These are phyloP conservation scores for Yarrowia keelungensis DNA, from an alignment of 805 yeast species.

Conservation along the genomic window DNA sequence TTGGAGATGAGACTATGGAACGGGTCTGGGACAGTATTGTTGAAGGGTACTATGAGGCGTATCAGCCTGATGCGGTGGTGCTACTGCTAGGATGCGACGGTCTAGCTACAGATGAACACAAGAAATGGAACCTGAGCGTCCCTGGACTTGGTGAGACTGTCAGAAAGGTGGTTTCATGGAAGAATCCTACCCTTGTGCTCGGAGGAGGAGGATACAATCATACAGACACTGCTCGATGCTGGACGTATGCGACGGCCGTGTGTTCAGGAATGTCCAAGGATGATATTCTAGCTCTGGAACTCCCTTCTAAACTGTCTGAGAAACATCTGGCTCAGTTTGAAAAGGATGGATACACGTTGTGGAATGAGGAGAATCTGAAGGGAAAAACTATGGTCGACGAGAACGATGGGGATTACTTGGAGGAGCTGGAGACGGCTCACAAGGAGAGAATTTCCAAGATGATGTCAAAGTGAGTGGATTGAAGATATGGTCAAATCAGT, in stretches of 20 bases:
- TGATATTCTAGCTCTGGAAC: conserved; percentile 9
- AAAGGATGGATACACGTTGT: conserved; percentile 21
- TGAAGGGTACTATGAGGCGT: conserved; percentile 52
- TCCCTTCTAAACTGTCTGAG: conserved; percentile 7
- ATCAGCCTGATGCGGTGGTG: conserved; percentile 61
- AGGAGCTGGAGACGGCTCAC: neutral
- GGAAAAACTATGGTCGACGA: conserved; percentile 17
- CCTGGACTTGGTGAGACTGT: conserved; percentile 56
- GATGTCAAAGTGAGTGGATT: neutral
- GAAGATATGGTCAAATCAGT: neutral
- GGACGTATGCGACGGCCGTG: conserved; percentile 55
- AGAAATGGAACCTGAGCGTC: conserved; percentile 73
- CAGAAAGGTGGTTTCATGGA: conserved; percentile 46
- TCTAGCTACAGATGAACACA: conserved; percentile 64
- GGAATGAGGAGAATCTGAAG: conserved; percentile 31
- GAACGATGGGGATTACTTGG: conserved; percentile 11
- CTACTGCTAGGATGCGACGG: conserved; percentile 82
- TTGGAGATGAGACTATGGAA: conserved; percentile 56
- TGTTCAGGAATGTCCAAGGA: conserved; percentile 32
- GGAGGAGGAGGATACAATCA: conserved; percentile 85
- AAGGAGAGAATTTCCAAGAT: neutral
- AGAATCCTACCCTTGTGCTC: conserved; percentile 56
- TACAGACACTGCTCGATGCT: conserved; percentile 65
- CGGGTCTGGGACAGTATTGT: conserved; percentile 55
- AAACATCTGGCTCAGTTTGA: conserved; percentile 16